Conservation (phyloP, 495 filamentous ascomycete genomes). For the Cladorrhinum samala region DNA sequence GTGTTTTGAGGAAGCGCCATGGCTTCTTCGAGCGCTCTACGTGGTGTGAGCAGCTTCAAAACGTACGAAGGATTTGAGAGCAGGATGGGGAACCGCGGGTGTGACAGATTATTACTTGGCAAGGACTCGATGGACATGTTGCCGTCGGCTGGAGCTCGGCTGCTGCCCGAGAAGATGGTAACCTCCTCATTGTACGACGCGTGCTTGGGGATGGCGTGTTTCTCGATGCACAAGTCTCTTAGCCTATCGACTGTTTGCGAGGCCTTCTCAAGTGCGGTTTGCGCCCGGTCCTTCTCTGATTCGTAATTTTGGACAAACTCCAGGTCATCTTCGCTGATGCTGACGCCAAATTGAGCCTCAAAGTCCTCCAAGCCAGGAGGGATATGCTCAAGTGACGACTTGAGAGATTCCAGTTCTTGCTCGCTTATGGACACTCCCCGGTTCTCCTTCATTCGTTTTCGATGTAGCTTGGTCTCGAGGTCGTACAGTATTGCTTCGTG, state of each 20-base stretch:
- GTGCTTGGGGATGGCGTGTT: constrained; percentile 28
- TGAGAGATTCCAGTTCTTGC: constrained; percentile 18
- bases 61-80: constrained; percentile 30
- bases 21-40: constrained; percentile 17
- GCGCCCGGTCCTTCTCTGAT: constrained; percentile 6
- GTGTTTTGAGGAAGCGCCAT: constrained; percentile 19
- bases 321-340: constrained; percentile 21
- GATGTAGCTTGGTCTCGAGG: constrained; percentile 21
- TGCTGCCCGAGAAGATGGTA: constrained; percentile 15
- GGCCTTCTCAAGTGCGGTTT: constrained; percentile 14
- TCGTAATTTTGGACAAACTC: constrained; percentile 27
- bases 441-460: constrained; percentile 18
- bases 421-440: constrained; percentile 20
- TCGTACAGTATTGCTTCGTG: constrained; percentile 22
- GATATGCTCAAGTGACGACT: constrained; percentile 15
- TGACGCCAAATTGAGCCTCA: constrained; percentile 16
- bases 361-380: constrained; percentile 13
- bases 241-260: constrained; percentile 13
- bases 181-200: constrained; percentile 25
- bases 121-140: constrained; percentile 20
- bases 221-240: constrained; percentile 19
- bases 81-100: constrained; percentile 27
- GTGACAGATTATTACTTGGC: constrained; percentile 9
- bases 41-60: constrained; percentile 17
- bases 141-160: constrained; percentile 11